Percentiles rank a stretch among this genome's conserved stretches.
phyloP scores from a whole-genome alignment of 2,329 filamentous ascomycete species.

The Metarhizium guizhouense region DNA sequence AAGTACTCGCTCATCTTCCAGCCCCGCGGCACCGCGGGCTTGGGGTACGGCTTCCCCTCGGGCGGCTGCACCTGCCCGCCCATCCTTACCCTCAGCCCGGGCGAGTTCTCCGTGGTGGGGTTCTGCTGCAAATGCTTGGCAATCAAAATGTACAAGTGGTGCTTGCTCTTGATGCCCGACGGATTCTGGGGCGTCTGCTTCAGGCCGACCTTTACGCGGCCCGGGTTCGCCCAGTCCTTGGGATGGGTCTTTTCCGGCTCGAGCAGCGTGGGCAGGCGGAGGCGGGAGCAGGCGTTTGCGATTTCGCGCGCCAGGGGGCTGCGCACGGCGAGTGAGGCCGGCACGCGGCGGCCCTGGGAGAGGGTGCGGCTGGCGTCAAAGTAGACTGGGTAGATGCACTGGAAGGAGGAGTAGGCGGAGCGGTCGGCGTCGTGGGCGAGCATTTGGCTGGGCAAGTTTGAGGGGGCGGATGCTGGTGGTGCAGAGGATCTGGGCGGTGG shows the following conservation, averaged over 20 bases:
- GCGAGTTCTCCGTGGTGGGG: constrained; percentile 62
- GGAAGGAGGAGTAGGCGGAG: constrained; percentile 61
- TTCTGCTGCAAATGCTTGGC: constrained; percentile 66
- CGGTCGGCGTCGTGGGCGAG: constrained; percentile 35
- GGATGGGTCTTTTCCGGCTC: constrained; percentile 91
- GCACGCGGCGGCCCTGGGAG: constrained; percentile 73
- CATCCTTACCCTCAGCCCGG: constrained; percentile 63
- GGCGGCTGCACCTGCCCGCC: constrained; percentile 59
- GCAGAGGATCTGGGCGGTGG: background rate
- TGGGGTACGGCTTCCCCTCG: constrained; percentile 57
- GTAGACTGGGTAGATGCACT: constrained; percentile 92
- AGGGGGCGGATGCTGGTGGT: constrained; percentile 11
- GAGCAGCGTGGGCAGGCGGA: constrained; percentile 67
- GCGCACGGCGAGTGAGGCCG: constrained; percentile 59
- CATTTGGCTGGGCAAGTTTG: constrained; percentile 17
- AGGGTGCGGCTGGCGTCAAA: constrained; percentile 73
- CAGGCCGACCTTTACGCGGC: constrained; percentile 74
- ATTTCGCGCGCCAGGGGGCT: constrained; percentile 89
- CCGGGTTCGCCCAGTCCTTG: constrained; percentile 96
- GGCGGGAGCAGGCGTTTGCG: constrained; percentile 68
- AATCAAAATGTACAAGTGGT: constrained; percentile 78
- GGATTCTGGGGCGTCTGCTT: constrained; percentile 30
- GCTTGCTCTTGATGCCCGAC: constrained; percentile 63
- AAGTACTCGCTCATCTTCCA: constrained; percentile 85
- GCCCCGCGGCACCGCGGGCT: constrained; percentile 68